A percentile compares a stretch with the other conserved stretches of the same genome.
These are phyloP conservation scores for Aureobasidium leucospermi DNA, from an alignment of 2,329 filamentous ascomycete species.

Conservation along the genomic window DNA sequence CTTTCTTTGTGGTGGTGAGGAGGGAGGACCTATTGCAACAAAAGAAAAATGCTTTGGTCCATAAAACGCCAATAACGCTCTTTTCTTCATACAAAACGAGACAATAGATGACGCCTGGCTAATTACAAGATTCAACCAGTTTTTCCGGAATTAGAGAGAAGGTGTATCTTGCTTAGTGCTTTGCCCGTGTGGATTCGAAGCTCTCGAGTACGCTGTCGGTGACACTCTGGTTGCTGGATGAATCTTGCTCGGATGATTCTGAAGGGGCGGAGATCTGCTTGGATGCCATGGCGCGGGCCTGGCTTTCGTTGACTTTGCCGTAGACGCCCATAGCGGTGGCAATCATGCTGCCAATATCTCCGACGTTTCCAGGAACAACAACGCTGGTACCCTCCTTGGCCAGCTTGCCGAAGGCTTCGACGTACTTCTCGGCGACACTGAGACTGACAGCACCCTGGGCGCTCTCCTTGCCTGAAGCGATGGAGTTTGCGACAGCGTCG, in stretches of 20 bases:
- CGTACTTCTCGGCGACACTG: constrained; percentile 93
- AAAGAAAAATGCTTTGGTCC: neutral
- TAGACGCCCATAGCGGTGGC: constrained; percentile 93
- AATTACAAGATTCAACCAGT: neutral
- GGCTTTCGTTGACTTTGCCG: constrained; percentile 79
- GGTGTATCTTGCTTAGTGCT: constrained; percentile 21
- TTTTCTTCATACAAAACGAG: neutral
- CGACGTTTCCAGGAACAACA: constrained; percentile 93
- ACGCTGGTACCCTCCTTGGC: constrained; percentile 94
- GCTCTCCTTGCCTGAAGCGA: constrained; percentile 62
- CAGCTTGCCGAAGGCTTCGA: constrained; percentile 85
- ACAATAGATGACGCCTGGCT: neutral
- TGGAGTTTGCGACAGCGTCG: constrained; percentile 68
- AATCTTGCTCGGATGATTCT: constrained; percentile 3
- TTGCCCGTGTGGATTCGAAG: constrained; percentile 31
- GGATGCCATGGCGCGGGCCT: constrained; percentile 60
- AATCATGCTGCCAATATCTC: constrained; percentile 95
- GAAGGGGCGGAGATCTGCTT: constrained; percentile 25
- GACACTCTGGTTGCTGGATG: constrained; percentile 18
- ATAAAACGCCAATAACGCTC: neutral
- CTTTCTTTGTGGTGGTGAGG: neutral
- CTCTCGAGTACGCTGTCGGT: constrained; percentile 32
- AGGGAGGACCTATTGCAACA: neutral
- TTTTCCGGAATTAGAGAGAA: neutral
- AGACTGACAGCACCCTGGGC: constrained; percentile 81